Conservation (phyloP, 768 basidiomycete genomes). For the Daedaleopsis sinensis region DNA sequence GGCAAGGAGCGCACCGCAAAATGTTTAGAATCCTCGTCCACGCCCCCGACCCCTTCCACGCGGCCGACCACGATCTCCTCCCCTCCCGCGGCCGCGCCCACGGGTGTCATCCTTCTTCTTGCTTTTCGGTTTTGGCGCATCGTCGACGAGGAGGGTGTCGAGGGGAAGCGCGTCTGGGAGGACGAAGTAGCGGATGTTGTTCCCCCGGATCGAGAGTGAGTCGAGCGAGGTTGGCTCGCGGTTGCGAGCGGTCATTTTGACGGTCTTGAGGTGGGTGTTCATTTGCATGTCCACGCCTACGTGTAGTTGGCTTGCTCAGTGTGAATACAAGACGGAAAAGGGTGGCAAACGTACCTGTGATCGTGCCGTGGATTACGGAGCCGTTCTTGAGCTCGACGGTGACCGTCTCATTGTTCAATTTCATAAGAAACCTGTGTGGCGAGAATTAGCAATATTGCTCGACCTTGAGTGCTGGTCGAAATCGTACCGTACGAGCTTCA, state of each 20-base stretch:
- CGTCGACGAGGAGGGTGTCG: slow-evolving; percentile 96
- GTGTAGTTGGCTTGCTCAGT: slow-evolving; percentile 8
- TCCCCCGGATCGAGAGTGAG: slow-evolving; percentile 91
- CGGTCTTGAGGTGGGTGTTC: slow-evolving; percentile 98
- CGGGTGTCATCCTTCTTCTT: slow-evolving; percentile 86
- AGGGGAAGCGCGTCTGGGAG: slow-evolving; percentile 97
- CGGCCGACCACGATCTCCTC: slow-evolving; percentile 55
- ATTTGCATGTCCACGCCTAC: slow-evolving; percentile 98
- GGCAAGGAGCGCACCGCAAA: background rate
- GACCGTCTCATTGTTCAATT: slow-evolving; percentile 99
- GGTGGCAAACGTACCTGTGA: slow-evolving; percentile 69
- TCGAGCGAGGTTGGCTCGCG: slow-evolving; percentile 88
- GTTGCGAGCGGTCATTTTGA: slow-evolving; percentile 94
- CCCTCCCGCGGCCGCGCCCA: slow-evolving; percentile 63
- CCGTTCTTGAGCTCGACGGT: slow-evolving; percentile 99
- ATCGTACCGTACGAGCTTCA: slow-evolving; percentile 83
- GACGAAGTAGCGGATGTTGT: slow-evolving; percentile 95
- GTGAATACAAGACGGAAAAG: background rate
- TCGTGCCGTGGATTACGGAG: slow-evolving; percentile 92
- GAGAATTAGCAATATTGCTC: slow-evolving; percentile 2
- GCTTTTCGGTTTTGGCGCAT: slow-evolving; percentile 94
- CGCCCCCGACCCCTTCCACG: slow-evolving; percentile 51
- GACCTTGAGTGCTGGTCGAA: too few species aligned
- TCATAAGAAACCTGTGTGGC: slow-evolving; percentile 88
- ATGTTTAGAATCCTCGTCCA: slow-evolving; percentile 27